A percentile compares a stretch with the other conserved stretches of the same genome.
These are phyloP conservation scores for Pisolithus orientalis DNA, from an alignment of 768 basidiomycete genomes.

Conservation along the genomic window DNA sequence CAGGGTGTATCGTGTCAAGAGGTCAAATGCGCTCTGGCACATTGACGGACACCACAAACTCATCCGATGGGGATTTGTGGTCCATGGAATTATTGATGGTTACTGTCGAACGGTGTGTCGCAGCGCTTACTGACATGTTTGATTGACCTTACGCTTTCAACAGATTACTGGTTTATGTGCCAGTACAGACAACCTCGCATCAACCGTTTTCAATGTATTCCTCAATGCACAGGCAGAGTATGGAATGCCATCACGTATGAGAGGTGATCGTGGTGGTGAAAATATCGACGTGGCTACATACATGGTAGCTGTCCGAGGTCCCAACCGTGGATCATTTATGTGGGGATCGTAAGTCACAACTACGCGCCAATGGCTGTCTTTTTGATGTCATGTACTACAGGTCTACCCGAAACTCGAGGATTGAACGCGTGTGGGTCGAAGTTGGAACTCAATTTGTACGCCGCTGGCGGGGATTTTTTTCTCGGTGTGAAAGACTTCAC, in stretches of 20 bases:
- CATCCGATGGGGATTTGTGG: slow-evolving; percentile 19
- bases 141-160: neutral
- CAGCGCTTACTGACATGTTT: neutral
- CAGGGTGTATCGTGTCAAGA: slow-evolving; percentile 2
- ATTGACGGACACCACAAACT: neutral
- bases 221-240: slow-evolving; percentile 5
- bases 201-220: slow-evolving; percentile 21
- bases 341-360: slow-evolving; percentile 13
- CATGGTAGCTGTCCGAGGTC: slow-evolving; percentile 23
- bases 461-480: slow-evolving; percentile 39
- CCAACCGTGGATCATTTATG: slow-evolving; percentile 19
- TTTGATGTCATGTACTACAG: slow-evolving; percentile 4
- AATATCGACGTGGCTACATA: slow-evolving; percentile 21
- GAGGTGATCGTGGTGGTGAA: slow-evolving; percentile 24
- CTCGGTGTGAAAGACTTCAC: slow-evolving; percentile 28
- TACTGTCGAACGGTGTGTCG: slow-evolving; percentile 20
- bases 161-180: slow-evolving; percentile 18
- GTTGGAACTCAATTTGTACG: slow-evolving; percentile 26
- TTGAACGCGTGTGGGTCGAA: slow-evolving; percentile 26
- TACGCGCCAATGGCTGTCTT: neutral
- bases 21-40: slow-evolving; percentile 6
- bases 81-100: slow-evolving; percentile 26
- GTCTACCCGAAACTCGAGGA: slow-evolving; percentile 36
- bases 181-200: slow-evolving; percentile 20
- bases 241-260: slow-evolving; percentile 17